A percentile compares a stretch with the other conserved stretches of the same genome.
Conservation (phyloP, 208 protist genomes). For the Leishmania aethiopica region DNA sequence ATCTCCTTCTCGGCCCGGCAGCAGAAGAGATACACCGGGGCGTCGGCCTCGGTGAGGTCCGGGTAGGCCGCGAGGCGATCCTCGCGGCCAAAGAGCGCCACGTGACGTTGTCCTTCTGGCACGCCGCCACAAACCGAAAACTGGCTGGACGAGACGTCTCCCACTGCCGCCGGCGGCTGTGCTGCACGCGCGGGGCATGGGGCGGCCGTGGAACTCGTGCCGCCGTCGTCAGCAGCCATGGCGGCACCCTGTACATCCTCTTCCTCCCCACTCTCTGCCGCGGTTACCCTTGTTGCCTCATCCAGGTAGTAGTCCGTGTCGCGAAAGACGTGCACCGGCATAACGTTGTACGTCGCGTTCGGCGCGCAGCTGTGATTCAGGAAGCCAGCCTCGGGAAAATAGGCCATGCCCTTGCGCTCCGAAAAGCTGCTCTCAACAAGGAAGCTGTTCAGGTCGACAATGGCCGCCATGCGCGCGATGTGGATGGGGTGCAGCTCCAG, state of each 20-base stretch:
- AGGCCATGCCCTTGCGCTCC: conserved; percentile 87
- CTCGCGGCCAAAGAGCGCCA: conserved; percentile 21
- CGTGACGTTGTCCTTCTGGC: conserved; percentile 20
- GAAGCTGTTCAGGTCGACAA: conserved; percentile 89
- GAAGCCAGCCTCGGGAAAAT: conserved; percentile 89
- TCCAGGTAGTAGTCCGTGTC: conserved; percentile 84
- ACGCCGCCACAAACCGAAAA: neutral
- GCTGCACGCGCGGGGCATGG: neutral
- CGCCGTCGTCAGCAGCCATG: neutral
- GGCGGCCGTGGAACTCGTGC: neutral
- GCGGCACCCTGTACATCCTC: neutral
- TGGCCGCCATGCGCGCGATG: conserved; percentile 80
- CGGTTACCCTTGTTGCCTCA: conserved; percentile 23
- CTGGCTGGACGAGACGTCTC: neutral
- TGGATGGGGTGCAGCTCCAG: conserved; percentile 85
- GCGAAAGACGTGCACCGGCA: conserved; percentile 77
- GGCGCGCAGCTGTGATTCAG: conserved; percentile 89
- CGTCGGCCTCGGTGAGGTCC: conserved; percentile 46
- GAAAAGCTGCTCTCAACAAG: conserved; percentile 84
- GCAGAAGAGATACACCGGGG: conserved; percentile 86
- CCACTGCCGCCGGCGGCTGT: neutral
- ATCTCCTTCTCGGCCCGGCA: conserved; percentile 82
- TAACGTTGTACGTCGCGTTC: conserved; percentile 85
- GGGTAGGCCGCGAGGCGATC: conserved; percentile 22
- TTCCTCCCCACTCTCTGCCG: conserved; percentile 1